Evolutionary conservation across 495 filamentous ascomycete genomes (phyloP).

Genomic region (Penicillium desertorum): DNA sequence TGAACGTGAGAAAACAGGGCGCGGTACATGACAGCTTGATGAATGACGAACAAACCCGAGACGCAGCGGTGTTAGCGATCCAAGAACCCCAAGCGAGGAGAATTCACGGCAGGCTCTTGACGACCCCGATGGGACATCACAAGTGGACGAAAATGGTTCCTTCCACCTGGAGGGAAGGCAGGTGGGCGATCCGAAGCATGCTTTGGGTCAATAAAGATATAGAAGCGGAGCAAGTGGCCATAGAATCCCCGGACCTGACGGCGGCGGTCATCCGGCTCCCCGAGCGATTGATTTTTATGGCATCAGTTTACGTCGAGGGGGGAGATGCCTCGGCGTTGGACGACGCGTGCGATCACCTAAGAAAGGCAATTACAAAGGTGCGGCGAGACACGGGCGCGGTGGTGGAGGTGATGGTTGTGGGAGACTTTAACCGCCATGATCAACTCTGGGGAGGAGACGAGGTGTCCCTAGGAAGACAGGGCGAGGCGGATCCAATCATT

Average conservation of each 20-base stretch:
- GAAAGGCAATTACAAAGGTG: no score
- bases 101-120: slow-evolving; percentile 24
- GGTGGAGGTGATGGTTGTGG: no score
- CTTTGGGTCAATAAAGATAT: slow-evolving; percentile 33
- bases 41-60: slow-evolving; percentile 26
- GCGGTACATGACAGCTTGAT: slow-evolving; percentile 30
- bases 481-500: slow-evolving; percentile 38
- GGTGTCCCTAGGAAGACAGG: slow-evolving; percentile 29
- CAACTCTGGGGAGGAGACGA: slow-evolving; percentile 40
- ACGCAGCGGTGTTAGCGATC: slow-evolving; percentile 25
- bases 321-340: no score
- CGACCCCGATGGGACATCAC: slow-evolving; percentile 28
- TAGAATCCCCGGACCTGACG: slow-evolving; percentile 31
- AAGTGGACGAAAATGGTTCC: slow-evolving; percentile 34
- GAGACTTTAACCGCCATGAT: slow-evolving; percentile 35
- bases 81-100: slow-evolving; percentile 24
- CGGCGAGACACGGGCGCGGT: no score
- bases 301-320: no score
- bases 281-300: slow-evolving; percentile 6
- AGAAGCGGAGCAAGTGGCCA: slow-evolving; percentile 26
- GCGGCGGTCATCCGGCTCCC: slow-evolving; percentile 25
- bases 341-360: no score
- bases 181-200: slow-evolving; percentile 34
- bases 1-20: slow-evolving; percentile 34
- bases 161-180: slow-evolving; percentile 14